These are phyloP conservation scores for Dioscorea cayenensis DNA, from an alignment of 116 monocot genomes.

Conservation along the genomic window DNA sequence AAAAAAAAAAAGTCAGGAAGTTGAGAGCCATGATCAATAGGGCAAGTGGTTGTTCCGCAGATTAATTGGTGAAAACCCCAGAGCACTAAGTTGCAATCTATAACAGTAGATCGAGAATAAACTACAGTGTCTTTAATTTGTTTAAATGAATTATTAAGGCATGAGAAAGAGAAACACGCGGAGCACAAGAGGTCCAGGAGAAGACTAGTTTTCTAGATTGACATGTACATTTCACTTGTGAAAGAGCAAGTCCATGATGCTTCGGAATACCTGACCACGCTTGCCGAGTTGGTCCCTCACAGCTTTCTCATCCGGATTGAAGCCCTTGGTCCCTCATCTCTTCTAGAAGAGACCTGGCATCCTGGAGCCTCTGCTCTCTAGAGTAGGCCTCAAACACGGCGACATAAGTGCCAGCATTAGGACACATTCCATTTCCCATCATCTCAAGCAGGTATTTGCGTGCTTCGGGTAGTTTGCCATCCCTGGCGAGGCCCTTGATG, in stretches of 20 bases:
- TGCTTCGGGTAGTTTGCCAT: slow-evolving; percentile 55
- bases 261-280: slow-evolving; percentile 55
- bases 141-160: too few species aligned
- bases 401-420: slow-evolving; percentile 47
- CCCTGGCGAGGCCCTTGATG: slow-evolving; percentile 62
- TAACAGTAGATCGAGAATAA: too few species aligned
- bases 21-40: too few species aligned
- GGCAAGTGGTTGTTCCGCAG: too few species aligned
- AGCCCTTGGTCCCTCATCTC: slow-evolving; percentile 70
- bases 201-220: too few species aligned
- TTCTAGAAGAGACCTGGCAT: slow-evolving; percentile 51
- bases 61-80: too few species aligned
- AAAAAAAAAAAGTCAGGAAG: too few species aligned
- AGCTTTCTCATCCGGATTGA: slow-evolving; percentile 56
- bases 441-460: slow-evolving; percentile 62
- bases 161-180: too few species aligned
- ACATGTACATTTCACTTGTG: slow-evolving; percentile 35
- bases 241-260: slow-evolving; percentile 69
- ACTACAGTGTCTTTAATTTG: too few species aligned
- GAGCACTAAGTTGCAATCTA: too few species aligned
- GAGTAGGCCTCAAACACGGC: slow-evolving; percentile 70
- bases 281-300: slow-evolving; percentile 58
- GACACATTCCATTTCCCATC: slow-evolving; percentile 76
- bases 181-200: too few species aligned
- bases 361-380: slow-evolving; percentile 34